Evolutionary conservation across 1,284 basidiomycete species (phyloP).

Genomic region (Laetiporus sulphureus): DNA sequence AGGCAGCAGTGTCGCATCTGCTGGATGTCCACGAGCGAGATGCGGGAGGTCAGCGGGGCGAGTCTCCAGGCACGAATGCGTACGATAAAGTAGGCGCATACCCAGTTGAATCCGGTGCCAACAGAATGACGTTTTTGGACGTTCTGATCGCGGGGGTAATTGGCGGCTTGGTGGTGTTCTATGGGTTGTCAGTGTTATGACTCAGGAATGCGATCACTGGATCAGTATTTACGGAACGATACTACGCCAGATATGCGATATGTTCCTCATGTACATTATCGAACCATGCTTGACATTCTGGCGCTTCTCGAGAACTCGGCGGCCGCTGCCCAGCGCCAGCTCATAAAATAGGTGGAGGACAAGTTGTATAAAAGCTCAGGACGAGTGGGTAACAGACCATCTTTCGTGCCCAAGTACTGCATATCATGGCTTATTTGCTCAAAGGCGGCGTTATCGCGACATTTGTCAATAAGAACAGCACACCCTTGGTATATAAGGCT

Average conservation of each 20-base stretch:
- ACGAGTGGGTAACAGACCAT: no score
- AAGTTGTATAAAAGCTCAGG: no score
- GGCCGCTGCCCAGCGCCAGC: no score
- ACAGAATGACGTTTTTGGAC: conserved; percentile 18
- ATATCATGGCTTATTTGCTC: conserved; percentile 19
- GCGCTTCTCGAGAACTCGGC: no score
- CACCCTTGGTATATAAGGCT: conserved; percentile 18
- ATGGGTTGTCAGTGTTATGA: conserved; percentile 10
- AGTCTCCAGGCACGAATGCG: conserved; percentile 5
- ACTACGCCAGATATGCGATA: conserved; percentile 2
- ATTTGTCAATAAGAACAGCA: conserved; percentile 16
- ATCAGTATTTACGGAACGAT: not conserved
- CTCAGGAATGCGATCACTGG: not conserved
- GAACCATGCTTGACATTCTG: conserved; percentile 7
- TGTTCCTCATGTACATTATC: conserved; percentile 8
- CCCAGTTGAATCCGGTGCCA: conserved; percentile 12
- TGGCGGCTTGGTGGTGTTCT: conserved; percentile 16
- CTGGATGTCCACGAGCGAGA: conserved; percentile 7
- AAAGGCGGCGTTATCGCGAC: conserved; percentile 25
- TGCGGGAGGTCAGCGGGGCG: conserved; percentile 10
- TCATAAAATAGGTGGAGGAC: no score
- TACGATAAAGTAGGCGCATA: conserved; percentile 16
- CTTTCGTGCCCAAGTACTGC: no score
- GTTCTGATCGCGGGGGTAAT: conserved; percentile 17
- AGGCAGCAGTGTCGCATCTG: conserved; percentile 13